Percentiles rank a stretch among this genome's conserved stretches.
phyloP scores from a whole-genome alignment of 805 yeast genomes.

The Zygosaccharomyces siamensis region DNA sequence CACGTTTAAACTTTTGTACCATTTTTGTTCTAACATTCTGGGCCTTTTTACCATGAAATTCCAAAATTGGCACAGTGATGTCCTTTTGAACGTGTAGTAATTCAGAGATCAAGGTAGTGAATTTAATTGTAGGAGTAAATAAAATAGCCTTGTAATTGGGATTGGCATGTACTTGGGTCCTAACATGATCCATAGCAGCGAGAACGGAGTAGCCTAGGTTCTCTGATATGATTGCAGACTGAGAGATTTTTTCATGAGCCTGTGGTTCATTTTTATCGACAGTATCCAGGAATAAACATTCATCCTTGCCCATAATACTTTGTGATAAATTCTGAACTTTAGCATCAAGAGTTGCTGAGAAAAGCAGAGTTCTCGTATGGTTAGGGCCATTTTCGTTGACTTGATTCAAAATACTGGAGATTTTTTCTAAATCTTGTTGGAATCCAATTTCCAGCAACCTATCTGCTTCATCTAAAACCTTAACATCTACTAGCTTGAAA shows the following conservation, averaged over 20 bases:
- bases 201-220: conserved; percentile 54
- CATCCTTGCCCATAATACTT: conserved; percentile 46
- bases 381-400: conserved; percentile 30
- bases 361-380: conserved; percentile 61
- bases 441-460: conserved; percentile 79
- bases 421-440: conserved; percentile 55
- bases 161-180: conserved; percentile 36
- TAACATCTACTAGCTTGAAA: conserved; percentile 52
- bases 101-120: conserved; percentile 54
- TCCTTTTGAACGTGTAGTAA: conserved; percentile 36
- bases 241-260: conserved; percentile 72
- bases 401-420: conserved; percentile 46
- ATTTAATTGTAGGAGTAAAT: conserved; percentile 72
- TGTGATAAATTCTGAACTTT: conserved; percentile 63
- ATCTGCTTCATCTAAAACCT: conserved; percentile 90
- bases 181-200: conserved; percentile 51
- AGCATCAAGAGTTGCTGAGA: conserved; percentile 82
- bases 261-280: conserved; percentile 70
- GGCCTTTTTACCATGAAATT: conserved; percentile 69
- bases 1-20: conserved; percentile 49
- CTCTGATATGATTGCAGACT: conserved; percentile 53
- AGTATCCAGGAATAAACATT: conserved; percentile 64
- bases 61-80: conserved; percentile 31
- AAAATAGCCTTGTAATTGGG: conserved; percentile 69
- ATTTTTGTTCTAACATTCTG: conserved; percentile 63